A percentile compares a stretch with the other conserved stretches of the same genome.
Conservation (phyloP, 2,329 filamentous ascomycete genomes). For the Onygena corvina region DNA sequence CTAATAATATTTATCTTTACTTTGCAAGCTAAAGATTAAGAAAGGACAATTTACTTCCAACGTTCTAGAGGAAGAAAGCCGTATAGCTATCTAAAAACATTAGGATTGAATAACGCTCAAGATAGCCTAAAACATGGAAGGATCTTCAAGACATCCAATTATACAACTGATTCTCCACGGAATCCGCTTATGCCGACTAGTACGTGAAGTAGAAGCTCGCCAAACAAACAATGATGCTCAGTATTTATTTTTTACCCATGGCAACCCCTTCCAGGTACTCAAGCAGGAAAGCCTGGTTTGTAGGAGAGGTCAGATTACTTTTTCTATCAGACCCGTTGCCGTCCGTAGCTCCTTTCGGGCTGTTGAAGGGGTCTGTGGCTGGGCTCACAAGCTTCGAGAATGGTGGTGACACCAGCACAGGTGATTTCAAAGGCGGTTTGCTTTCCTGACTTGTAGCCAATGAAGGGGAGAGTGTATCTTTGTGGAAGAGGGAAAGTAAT, state of each 20-base stretch:
- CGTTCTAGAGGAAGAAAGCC: no score
- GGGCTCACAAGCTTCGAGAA: background rate
- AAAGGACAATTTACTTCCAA: no score
- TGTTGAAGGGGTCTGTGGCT: background rate
- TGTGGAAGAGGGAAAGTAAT: conserved; percentile 52
- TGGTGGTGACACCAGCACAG: conserved; percentile 12
- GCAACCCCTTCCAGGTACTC: conserved; percentile 55
- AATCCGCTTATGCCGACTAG: no score
- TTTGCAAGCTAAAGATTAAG: no score
- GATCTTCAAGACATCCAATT: no score
- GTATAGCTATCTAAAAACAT: no score
- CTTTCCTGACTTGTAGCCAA: background rate
- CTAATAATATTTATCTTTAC: no score
- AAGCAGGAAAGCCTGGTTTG: conserved; percentile 63
- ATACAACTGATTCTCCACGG: no score
- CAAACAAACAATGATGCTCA: background rate
- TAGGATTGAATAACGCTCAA: no score
- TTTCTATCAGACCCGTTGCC: background rate
- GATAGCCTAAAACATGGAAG: no score
- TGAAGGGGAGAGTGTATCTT: conserved; percentile 23
- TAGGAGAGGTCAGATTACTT: conserved; percentile 43
- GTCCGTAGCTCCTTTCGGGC: background rate
- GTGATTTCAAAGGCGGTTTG: conserved; percentile 2
- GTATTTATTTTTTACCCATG: conserved; percentile 25
- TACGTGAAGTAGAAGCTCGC: background rate